Percentiles rank a stretch among this genome's conserved stretches.
These are phyloP conservation scores for Myxozyma melibiosi DNA, from an alignment of 805 yeast genomes.

Conservation along the genomic window DNA sequence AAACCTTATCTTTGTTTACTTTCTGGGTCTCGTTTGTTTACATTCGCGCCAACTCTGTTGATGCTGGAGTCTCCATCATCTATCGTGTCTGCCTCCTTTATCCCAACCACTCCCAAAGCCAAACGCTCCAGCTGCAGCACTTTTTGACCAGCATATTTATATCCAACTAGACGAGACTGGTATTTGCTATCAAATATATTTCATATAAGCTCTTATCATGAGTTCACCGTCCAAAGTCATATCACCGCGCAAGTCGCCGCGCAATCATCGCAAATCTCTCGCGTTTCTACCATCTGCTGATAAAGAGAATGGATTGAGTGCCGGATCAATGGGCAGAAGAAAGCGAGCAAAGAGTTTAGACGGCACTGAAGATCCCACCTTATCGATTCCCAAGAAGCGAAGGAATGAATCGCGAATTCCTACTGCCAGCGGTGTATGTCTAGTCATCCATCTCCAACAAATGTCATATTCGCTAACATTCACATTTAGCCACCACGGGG, in stretches of 20 bases:
- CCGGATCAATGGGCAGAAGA: not conserved
- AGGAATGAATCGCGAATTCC: constrained; percentile 12
- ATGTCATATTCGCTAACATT: not conserved
- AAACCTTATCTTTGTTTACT: not conserved
- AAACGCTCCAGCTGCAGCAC: too few species aligned
- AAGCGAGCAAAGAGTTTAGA: constrained; percentile 32
- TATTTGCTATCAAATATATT: too few species aligned
- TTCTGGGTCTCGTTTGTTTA: constrained; percentile 5
- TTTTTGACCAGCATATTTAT: too few species aligned
- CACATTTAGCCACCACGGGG: constrained; percentile 41
- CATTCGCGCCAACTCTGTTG: constrained; percentile 2
- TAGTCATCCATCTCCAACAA: not conserved
- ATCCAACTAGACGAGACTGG: too few species aligned
- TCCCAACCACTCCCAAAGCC: too few species aligned
- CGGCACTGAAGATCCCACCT: constrained; percentile 19
- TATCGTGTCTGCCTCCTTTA: not conserved
- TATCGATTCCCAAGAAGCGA: constrained; percentile 18
- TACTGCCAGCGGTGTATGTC: constrained; percentile 9
- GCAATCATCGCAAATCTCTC: constrained; percentile 18
- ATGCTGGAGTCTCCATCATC: not conserved
- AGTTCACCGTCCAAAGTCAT: not conserved
- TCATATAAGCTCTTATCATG: too few species aligned
- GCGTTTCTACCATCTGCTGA: constrained; percentile 6
- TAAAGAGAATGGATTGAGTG: constrained; percentile 17
- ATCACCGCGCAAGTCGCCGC: constrained; percentile 26